Conservation (phyloP, 1,284 basidiomycete species). For the Pseudozyma sp. region DNA sequence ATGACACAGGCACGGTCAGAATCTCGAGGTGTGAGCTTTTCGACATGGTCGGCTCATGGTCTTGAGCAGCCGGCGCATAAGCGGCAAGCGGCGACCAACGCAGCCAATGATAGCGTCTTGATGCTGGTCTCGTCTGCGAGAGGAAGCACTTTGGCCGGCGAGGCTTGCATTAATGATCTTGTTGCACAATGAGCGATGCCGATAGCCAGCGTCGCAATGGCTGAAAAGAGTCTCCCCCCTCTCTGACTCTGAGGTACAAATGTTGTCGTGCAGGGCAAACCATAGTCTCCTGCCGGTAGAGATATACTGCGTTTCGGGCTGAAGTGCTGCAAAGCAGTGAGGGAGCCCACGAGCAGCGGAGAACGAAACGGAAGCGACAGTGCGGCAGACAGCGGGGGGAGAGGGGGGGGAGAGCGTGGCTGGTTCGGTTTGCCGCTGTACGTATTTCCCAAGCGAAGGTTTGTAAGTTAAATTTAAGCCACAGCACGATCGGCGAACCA, state of each 20-base stretch:
- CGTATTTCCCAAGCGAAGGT: conserved; percentile 31
- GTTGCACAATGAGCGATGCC: too few relatives aligned
- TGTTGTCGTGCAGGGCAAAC: too few relatives aligned
- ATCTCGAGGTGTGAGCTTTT: too few relatives aligned
- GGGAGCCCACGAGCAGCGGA: background rate
- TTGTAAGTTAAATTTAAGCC: conserved; percentile 22
- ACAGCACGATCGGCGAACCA: background rate
- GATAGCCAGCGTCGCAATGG: too few relatives aligned
- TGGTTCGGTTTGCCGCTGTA: conserved; percentile 10
- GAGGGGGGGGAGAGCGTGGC: background rate
- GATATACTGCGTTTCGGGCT: background rate
- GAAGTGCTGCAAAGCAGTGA: too few relatives aligned
- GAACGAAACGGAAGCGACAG: background rate
- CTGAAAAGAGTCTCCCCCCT: too few relatives aligned
- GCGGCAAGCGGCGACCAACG: background rate
- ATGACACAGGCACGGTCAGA: too few relatives aligned
- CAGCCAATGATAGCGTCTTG: too few relatives aligned
- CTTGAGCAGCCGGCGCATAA: background rate
- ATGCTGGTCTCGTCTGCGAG: too few relatives aligned
- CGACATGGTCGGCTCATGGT: too few relatives aligned
- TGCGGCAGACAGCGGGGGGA: background rate
- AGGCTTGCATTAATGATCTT: background rate
- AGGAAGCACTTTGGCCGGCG: background rate
- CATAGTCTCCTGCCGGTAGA: too few relatives aligned
- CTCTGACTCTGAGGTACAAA: too few relatives aligned